phyloP scores from a whole-genome alignment of 75 land plant species.

The Chamaecyparis obtusa region DNA sequence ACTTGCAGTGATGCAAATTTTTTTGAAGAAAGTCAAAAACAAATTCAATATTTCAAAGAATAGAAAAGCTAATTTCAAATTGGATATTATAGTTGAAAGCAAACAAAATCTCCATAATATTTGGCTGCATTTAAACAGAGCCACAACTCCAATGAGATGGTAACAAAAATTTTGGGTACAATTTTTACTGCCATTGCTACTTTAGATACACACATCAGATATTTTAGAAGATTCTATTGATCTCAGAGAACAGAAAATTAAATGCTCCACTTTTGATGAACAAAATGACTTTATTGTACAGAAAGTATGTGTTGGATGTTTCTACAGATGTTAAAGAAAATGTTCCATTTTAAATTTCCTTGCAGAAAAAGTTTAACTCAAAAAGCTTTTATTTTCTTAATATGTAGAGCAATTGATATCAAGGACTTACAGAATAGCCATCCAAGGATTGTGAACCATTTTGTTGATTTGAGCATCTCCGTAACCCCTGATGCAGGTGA shows the following conservation, averaged over 20 bases:
- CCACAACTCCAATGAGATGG: background rate
- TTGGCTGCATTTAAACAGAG: background rate
- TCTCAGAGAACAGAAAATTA: background rate
- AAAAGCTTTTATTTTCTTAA: background rate
- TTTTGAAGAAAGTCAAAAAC: background rate
- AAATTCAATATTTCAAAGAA: background rate
- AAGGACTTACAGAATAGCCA: constrained; percentile 8
- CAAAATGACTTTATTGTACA: background rate
- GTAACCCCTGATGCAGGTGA: background rate
- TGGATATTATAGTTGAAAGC: background rate
- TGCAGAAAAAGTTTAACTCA: background rate
- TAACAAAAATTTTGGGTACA: background rate
- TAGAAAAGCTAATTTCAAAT: constrained; percentile 1
- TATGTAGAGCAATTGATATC: background rate
- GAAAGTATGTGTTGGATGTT: background rate
- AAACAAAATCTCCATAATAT: background rate
- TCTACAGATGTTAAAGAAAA: background rate
- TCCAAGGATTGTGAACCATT: constrained; percentile 1
- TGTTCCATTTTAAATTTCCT: background rate
- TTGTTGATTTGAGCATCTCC: background rate
- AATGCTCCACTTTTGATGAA: background rate
- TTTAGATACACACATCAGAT: background rate
- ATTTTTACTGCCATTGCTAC: background rate
- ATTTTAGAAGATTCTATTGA: background rate
- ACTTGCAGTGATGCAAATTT: background rate